A percentile compares a stretch with the other conserved stretches of the same genome.
phyloP scores from a whole-genome alignment of 192 early-diverging fungal species.

The Podila horticola region DNA sequence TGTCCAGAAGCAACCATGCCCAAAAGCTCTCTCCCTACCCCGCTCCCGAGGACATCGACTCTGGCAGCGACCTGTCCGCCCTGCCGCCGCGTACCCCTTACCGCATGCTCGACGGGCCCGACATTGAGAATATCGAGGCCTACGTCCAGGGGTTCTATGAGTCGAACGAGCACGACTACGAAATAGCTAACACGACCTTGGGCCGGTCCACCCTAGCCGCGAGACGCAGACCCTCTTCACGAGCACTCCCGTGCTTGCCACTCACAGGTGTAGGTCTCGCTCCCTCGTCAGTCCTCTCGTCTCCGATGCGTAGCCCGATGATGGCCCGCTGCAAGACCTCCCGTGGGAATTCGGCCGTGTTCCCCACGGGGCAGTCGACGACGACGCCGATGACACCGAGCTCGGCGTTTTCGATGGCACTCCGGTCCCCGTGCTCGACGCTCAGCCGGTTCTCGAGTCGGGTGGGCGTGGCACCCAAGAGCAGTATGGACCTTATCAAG shows the following conservation, averaged over 20 bases:
- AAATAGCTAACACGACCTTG: not conserved
- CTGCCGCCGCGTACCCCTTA: not conserved
- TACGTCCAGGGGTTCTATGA: not conserved
- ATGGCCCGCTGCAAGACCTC: slow-evolving; percentile 9
- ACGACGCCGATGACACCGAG: not conserved
- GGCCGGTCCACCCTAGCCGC: not conserved
- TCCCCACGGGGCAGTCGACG: not conserved
- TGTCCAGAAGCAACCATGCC: not conserved
- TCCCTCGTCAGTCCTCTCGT: not conserved
- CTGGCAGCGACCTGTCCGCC: not conserved
- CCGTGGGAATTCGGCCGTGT: not conserved
- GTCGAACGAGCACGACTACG: not conserved
- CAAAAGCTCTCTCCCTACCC: not conserved
- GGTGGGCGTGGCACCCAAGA: not conserved
- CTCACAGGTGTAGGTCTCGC: no score
- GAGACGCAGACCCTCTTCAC: no score
- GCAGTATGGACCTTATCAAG: not conserved
- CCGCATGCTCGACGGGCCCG: slow-evolving; percentile 17
- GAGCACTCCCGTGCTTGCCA: no score
- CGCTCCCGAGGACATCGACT: not conserved
- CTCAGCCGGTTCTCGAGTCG: not conserved
- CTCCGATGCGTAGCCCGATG: not conserved
- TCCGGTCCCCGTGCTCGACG: not conserved
- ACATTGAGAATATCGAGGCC: slow-evolving; percentile 28
- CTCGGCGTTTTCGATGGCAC: not conserved